Evolutionary conservation across 495 filamentous ascomycete species (phyloP), one percentile per base, ranked within the genome.

Genomic region (Aspergillus haitiensis): DNA sequence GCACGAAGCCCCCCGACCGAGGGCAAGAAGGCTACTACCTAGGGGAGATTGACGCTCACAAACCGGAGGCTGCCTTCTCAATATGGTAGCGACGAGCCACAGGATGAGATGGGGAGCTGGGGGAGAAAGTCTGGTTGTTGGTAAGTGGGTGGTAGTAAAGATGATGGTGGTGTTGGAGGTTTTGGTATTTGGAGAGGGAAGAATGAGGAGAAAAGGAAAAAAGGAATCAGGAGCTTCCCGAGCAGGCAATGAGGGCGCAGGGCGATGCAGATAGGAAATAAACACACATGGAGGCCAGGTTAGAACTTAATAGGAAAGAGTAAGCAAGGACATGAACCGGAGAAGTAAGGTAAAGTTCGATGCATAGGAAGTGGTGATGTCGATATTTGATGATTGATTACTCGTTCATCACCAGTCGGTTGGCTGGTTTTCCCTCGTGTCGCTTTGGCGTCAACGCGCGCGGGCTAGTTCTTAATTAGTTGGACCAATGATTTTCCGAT

Each of bases 1-100:
- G 62, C 65, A 64, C 63, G 64, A 63, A 56, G 70, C 72, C 71
- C 58, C 58, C 58, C 50, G 44, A 45, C 39, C 31, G 49, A 47
- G 16, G 36, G 70, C 67, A 62, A 63, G 50, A 27, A 27, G 21
- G 21, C 21, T 27, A 27, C 40, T 52, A 5, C 32, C 59, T 61
- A 65, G 50, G 42, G 32, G 33, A 15, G 31, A 49, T 35, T 56
- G 31, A 35, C 18, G 7, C 52, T n/a, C 36, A 37, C 37, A 36
- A 52, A 47, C 12, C 16, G 27, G 45, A 37, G 6, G 27, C 13
- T 12, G 31, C 39, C 36, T 40, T 34, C 5, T 15, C 11, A 21
- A 33, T 45, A 27, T 7, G 18, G 7, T 21, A 12, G 11, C 6
- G 18, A 10, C 10, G 8, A 7, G 5, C 7, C 4, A 6, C 5